A percentile compares a stretch with the other conserved stretches of the same genome.
These are phyloP conservation scores for Waitea zeae DNA, from an alignment of 1,284 basidiomycete genomes.

Conservation along the genomic window DNA sequence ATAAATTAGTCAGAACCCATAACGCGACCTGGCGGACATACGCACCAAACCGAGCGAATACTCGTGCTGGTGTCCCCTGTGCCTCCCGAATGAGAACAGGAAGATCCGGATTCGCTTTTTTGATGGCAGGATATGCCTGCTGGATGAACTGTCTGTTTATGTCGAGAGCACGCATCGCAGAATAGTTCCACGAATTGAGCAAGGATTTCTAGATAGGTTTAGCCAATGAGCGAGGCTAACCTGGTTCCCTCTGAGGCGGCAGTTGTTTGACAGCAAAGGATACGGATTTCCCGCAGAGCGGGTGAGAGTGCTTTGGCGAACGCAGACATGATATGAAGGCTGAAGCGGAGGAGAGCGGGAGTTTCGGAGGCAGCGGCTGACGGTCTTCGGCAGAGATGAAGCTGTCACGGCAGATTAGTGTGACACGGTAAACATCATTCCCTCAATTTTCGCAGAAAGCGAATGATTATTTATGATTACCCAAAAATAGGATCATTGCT, in stretches of 20 bases:
- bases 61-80: slow-evolving; percentile 72
- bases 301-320: slow-evolving; percentile 71
- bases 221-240: slow-evolving; percentile 30
- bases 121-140: slow-evolving; percentile 66
- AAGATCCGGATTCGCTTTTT: slow-evolving; percentile 79
- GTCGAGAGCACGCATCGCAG: slow-evolving; percentile 1
- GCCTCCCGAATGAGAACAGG: slow-evolving; percentile 86
- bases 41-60: slow-evolving; percentile 86
- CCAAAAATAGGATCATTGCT: no score
- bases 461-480: no score
- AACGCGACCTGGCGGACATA: slow-evolving; percentile 9
- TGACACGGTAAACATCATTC: no score
- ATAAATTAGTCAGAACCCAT: slow-evolving; percentile 1
- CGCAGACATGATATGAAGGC: slow-evolving; percentile 26
- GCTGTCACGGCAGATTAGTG: no score
- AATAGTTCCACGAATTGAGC: slow-evolving; percentile 1
- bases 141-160: slow-evolving; percentile 64
- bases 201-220: no score
- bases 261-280: slow-evolving; percentile 75
- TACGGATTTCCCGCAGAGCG: slow-evolving; percentile 71
- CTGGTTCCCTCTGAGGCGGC: slow-evolving; percentile 69
- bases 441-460: no score
- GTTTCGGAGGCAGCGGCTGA: background rate
- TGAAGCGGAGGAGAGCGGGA: background rate
- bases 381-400: slow-evolving; percentile 32